phyloP scores from a whole-genome alignment of 1,139 yeast species.

The Taiozyma onychis region DNA sequence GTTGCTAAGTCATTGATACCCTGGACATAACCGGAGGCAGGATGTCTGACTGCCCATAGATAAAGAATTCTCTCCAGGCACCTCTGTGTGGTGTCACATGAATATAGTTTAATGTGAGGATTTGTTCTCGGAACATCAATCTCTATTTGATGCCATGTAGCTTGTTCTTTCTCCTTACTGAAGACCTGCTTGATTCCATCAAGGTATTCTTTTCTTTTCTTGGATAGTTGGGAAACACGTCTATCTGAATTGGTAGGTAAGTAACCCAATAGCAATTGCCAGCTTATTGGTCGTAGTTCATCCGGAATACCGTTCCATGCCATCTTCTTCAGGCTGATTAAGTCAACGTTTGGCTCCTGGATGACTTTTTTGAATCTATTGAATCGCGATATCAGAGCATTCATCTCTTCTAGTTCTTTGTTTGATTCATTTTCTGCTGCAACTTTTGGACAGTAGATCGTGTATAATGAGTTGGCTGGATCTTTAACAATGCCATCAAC shows the following conservation, averaged over 20 bases:
- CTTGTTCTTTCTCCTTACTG: slow-evolving; percentile 59
- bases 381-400: slow-evolving; percentile 55
- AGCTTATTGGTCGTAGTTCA: slow-evolving; percentile 72
- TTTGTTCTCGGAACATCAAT: slow-evolving; percentile 95
- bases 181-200: slow-evolving; percentile 63
- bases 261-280: slow-evolving; percentile 90
- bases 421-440: slow-evolving; percentile 23
- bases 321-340: slow-evolving; percentile 63
- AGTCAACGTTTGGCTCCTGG: slow-evolving; percentile 55
- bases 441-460: slow-evolving; percentile 30
- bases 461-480: slow-evolving; percentile 31
- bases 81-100: slow-evolving; percentile 63
- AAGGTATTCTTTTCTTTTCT: slow-evolving; percentile 81
- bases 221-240: slow-evolving; percentile 58
- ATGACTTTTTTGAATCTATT: slow-evolving; percentile 62
- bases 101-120: slow-evolving; percentile 74
- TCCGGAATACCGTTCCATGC: slow-evolving; percentile 95
- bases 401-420: slow-evolving; percentile 48
- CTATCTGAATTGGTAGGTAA: slow-evolving; percentile 80
- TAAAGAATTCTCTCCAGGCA: slow-evolving; percentile 77
- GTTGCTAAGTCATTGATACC: slow-evolving; percentile 95
- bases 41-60: slow-evolving; percentile 96
- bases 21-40: slow-evolving; percentile 98
- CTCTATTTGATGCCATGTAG: slow-evolving; percentile 92
- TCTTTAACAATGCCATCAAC: slow-evolving; percentile 32